These are phyloP conservation scores for Tubosaeta brunneosetosa DNA, from an alignment of 768 basidiomycete genomes.

Conservation along the genomic window DNA sequence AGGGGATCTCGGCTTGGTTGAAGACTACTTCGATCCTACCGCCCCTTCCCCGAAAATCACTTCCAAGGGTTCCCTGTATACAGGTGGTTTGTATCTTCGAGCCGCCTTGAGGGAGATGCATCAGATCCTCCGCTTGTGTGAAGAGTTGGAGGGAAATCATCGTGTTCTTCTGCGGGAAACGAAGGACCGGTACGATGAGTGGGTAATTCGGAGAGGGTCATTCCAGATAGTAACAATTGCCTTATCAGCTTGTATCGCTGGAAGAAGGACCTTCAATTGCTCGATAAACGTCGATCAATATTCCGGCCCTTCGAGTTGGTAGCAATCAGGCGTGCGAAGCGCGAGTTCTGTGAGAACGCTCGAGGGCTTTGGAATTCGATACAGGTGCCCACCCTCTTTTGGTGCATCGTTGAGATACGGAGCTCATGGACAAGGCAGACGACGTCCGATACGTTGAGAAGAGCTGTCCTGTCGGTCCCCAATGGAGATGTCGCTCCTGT, in stretches of 20 bases:
- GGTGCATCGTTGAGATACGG: background rate
- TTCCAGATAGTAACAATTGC: background rate
- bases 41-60: background rate
- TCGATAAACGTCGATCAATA: background rate
- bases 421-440: background rate
- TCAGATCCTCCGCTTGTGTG: background rate
- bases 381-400: background rate
- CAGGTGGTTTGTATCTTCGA: background rate
- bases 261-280: background rate
- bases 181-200: background rate
- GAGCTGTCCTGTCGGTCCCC: background rate
- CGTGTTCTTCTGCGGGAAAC: background rate
- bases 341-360: background rate
- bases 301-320: background rate
- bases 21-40: background rate
- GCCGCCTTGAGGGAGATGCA: background rate
- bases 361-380: background rate
- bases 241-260: background rate
- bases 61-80: background rate
- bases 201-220: background rate
- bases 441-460: slow-evolving; percentile 6
- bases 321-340: background rate
- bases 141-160: background rate
- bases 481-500: background rate
- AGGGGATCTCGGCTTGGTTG: background rate